These are phyloP conservation scores for Hippophae tibetana DNA, from an alignment of 306 rosid species.

Conservation along the genomic window DNA sequence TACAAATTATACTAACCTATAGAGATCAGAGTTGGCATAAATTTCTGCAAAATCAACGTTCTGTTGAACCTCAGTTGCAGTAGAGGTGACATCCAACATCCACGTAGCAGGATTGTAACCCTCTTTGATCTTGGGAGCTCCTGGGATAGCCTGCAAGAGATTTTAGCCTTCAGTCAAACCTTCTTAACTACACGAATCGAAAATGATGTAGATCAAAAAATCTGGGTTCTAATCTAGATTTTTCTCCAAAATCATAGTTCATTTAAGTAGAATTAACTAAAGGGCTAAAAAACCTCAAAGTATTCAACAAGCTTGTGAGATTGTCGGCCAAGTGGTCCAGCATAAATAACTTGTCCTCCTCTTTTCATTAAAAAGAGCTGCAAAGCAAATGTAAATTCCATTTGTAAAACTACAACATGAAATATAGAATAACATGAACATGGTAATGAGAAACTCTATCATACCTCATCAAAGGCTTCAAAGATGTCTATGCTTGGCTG, in stretches of 20 bases:
- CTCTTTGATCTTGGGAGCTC: conserved; percentile 18
- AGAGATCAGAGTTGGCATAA: neutral
- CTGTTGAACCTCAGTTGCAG: conserved; percentile 15
- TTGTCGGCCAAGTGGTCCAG: conserved; percentile 25
- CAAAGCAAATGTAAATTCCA: neutral
- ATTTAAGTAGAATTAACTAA: neutral
- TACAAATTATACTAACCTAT: too few relatives aligned
- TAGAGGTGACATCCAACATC: conserved; percentile 22
- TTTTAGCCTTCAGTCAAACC: neutral
- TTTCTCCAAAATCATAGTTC: neutral
- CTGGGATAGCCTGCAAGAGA: conserved; percentile 12
- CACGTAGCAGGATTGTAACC: conserved; percentile 31
- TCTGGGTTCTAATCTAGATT: neutral
- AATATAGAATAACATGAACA: neutral
- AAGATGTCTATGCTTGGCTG: conserved; percentile 42
- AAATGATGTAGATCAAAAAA: neutral
- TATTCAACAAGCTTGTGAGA: conserved; percentile 27
- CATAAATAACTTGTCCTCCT: conserved; percentile 33
- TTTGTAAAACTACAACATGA: neutral
- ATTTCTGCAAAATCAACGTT: conserved; percentile 19
- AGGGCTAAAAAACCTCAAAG: conserved; percentile 23
- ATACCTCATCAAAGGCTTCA: conserved; percentile 42
- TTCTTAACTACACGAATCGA: neutral
- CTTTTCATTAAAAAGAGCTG: conserved; percentile 36
- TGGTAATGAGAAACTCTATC: neutral